Base-by-base conservation (phyloP, 495 filamentous ascomycete species). In the Hyaloscypha bicolor region DNA sequence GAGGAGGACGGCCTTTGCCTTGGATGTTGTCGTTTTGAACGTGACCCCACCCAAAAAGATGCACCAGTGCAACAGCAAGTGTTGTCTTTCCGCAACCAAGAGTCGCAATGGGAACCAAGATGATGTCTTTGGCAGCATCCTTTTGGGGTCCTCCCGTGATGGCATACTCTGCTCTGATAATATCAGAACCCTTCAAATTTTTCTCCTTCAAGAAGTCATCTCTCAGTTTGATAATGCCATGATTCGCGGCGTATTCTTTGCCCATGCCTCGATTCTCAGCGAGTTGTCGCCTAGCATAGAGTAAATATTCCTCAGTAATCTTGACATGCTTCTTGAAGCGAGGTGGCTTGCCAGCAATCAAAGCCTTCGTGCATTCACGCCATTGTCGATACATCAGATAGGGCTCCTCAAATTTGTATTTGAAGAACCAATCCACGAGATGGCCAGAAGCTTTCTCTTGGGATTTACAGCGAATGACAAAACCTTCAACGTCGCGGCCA, bases 401-500 rank as follows among this genome's bases (percentile, higher is more conserved):
- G 0, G 95, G 95, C 79, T 99, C 96, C 75, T 99, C 95, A 62
- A 98, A 99, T 80, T 99, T 99, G 85, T 93, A 99, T 76, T 99
- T 99, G 88, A 98, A 99, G 79, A 99, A 98, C 94, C 94, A 99
- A 76, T 98, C 92, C 9, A 78, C 62, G 11, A 73, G 65, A 12
- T 79, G 79, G 11, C 75, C 77, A 2, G 62, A 64, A 59, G 37
- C 22, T 25, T 84, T 76, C 14, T 39, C 52, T 61, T 82, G 82
- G 67, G 87, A 85, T 74, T 92, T 89, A 79, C 95, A 98, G 62
- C 95, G 90, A 65, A 99, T 91, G 62, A 99, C 95, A 70, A 99
- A 99, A 3, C 95, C 95, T 76, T 99, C 95, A 3, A 97, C 94
- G 69, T 98, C 93, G 62, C 93, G 89, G 9, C 92, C 94, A 68